Percentiles rank a stretch among this genome's conserved stretches.
These are phyloP conservation scores for Sorghum bicolor DNA, from an alignment of 176 grass and related monocot genomes.

Conservation along the genomic window Sorghum_bicolor_NCBIv3 NC_012874.2:67530001-67530500, in stretches of 20 bases:
- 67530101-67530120: not conserved
- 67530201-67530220: not conserved
- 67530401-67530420: not conserved
- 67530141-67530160: not conserved
- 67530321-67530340: not conserved
- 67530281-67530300: not conserved
- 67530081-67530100: conserved; percentile 9
- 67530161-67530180: not conserved
- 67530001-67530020: conserved; percentile 82
- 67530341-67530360: not conserved
- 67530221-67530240: not conserved
- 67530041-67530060: conserved; percentile 64
- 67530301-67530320: not conserved
- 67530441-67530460: not conserved
- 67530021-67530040: conserved; percentile 71
- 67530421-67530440: not conserved
- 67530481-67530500: not conserved
- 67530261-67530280: not conserved
- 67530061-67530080: not conserved
- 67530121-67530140: not conserved
- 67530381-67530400: not conserved
- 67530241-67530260: not conserved
- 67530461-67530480: not conserved
- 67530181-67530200: not conserved
- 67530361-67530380: not conserved